phyloP scores from a whole-genome alignment of 1,139 yeast genomes.

The Nakaseomyces bracarensis region DNA sequence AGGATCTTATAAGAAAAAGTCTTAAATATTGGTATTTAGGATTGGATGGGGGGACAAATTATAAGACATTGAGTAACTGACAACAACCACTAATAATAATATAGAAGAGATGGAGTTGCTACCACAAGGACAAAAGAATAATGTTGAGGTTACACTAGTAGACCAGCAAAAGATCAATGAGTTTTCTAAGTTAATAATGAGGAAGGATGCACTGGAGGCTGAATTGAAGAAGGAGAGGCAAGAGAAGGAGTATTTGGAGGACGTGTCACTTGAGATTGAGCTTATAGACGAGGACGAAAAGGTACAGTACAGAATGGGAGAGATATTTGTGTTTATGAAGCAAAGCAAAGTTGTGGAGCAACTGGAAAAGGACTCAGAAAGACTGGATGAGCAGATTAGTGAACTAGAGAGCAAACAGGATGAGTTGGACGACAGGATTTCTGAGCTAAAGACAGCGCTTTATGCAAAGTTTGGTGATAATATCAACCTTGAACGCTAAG shows the following conservation, averaged over 20 bases:
- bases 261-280: conserved; percentile 76
- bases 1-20: no score
- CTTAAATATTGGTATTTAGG: no score
- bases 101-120: conserved; percentile 40
- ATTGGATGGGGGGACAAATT: no score
- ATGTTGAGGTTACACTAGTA: conserved; percentile 72
- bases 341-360: conserved; percentile 58
- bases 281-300: conserved; percentile 64
- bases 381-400: conserved; percentile 43
- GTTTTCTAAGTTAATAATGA: conserved; percentile 72
- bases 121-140: conserved; percentile 61
- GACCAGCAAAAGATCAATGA: conserved; percentile 86
- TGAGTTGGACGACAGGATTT: conserved; percentile 46
- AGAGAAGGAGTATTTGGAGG: conserved; percentile 86
- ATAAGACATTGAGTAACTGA: no score
- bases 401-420: conserved; percentile 42
- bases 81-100: no score
- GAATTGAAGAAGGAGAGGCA: conserved; percentile 44
- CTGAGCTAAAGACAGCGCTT: conserved; percentile 56
- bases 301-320: conserved; percentile 64
- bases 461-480: conserved; percentile 87
- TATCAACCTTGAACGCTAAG: conserved; percentile 66
- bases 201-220: conserved; percentile 51
- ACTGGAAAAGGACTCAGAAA: conserved; percentile 53
- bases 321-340: conserved; percentile 55